Percentiles rank a stretch among this genome's conserved stretches.
Evolutionary conservation across 176 grass and related monocot genomes (phyloP).

Genomic region (Themeda triandra): DNA sequence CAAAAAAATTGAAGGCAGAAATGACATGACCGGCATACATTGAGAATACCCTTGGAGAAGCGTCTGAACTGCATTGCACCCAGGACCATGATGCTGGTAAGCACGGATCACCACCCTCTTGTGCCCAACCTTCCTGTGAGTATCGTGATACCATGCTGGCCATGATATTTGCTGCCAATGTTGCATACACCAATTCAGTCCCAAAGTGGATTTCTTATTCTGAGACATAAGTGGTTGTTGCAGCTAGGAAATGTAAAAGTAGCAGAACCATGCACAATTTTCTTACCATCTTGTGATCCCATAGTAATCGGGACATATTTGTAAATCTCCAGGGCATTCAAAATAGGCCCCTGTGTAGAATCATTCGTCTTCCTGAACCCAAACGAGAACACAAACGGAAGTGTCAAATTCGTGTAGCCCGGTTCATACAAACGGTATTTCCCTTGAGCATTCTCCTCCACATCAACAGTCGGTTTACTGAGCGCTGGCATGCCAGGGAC

Average conservation of each 20-base stretch:
- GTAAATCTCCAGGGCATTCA: constrained; percentile 92
- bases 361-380: constrained; percentile 73
- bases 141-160: constrained; percentile 57
- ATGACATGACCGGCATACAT: constrained; percentile 45
- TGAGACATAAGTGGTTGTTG: not conserved
- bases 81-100: constrained; percentile 86
- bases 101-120: constrained; percentile 91
- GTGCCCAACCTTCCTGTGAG: constrained; percentile 53
- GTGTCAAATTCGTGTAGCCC: constrained; percentile 65
- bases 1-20: constrained; percentile 16
- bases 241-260: not conserved
- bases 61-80: constrained; percentile 81
- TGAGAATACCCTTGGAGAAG: constrained; percentile 55
- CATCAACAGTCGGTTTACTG: constrained; percentile 75
- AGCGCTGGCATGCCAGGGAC: constrained; percentile 63
- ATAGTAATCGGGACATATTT: constrained; percentile 67
- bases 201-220: not conserved
- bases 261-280: not conserved
- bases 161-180: constrained; percentile 61
- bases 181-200: constrained; percentile 22
- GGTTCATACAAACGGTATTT: constrained; percentile 81
- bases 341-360: constrained; percentile 80
- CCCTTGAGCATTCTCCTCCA: constrained; percentile 84
- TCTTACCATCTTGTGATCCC: constrained; percentile 85
- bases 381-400: constrained; percentile 80